phyloP scores from a whole-genome alignment of 2,329 filamentous ascomycete species.

The Phoma sp. region DNA sequence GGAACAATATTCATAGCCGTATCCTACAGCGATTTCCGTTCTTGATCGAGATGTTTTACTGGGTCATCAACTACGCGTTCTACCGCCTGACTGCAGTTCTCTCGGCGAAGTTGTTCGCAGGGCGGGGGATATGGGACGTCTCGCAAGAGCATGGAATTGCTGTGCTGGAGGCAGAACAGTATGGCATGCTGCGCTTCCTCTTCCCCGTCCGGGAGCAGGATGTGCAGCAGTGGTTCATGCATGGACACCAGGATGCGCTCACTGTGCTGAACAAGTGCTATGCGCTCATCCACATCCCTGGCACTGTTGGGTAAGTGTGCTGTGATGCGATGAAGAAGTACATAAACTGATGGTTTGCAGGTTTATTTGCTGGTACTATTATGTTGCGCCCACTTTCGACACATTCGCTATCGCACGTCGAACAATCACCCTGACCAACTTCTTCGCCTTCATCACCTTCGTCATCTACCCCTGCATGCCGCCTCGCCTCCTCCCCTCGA shows the following conservation, averaged over 20 bases:
- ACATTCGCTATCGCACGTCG: slow-evolving; percentile 53
- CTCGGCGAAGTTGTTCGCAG: slow-evolving; percentile 59
- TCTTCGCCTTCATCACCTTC: slow-evolving; percentile 60
- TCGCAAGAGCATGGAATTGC: slow-evolving; percentile 62
- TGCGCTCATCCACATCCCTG: slow-evolving; percentile 66
- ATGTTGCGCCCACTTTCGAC: slow-evolving; percentile 59
- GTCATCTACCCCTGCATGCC: slow-evolving; percentile 62
- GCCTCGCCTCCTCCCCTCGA: slow-evolving; percentile 53
- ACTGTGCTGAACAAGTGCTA: slow-evolving; percentile 65
- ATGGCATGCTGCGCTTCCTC: slow-evolving; percentile 56
- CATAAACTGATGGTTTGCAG: slow-evolving; percentile 40
- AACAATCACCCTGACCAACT: slow-evolving; percentile 59
- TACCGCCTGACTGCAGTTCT: slow-evolving; percentile 65
- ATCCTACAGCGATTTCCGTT: slow-evolving; percentile 72
- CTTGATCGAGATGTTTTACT: slow-evolving; percentile 76
- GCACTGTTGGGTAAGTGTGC: slow-evolving; percentile 60
- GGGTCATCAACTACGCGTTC: slow-evolving; percentile 69
- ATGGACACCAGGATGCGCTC: slow-evolving; percentile 59
- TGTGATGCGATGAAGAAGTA: slow-evolving; percentile 20
- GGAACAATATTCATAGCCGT: slow-evolving; percentile 64
- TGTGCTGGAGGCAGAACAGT: slow-evolving; percentile 62
- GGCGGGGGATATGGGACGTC: slow-evolving; percentile 61
- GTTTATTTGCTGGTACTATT: slow-evolving; percentile 70
- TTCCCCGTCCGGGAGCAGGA: slow-evolving; percentile 60
- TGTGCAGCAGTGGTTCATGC: slow-evolving; percentile 64